Percentiles rank a stretch among this genome's conserved stretches.
phyloP scores from a whole-genome alignment of 2,329 filamentous ascomycete species.

The Trichoderma simmonsii region DNA sequence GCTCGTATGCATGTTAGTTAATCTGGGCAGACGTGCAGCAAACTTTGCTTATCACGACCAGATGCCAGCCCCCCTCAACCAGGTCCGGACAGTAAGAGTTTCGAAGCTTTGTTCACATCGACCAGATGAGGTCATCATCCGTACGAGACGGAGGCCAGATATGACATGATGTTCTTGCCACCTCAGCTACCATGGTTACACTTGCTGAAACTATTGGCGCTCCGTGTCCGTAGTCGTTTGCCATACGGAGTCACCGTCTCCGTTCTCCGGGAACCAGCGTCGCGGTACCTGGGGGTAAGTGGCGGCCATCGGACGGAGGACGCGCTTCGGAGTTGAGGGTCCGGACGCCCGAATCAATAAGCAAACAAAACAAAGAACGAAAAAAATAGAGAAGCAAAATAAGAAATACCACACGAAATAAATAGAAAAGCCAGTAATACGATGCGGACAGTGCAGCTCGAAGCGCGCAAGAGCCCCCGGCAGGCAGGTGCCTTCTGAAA shows the following conservation, averaged over 20 bases:
- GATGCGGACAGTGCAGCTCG: not conserved
- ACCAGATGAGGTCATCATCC: slow-evolving; percentile 9
- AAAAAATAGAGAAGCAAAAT: not conserved
- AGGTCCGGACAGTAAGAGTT: not conserved
- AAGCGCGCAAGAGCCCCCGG: not conserved
- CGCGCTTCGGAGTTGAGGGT: not conserved
- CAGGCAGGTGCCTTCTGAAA: slow-evolving; percentile 6
- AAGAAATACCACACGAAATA: not conserved
- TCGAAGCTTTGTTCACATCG: not conserved
- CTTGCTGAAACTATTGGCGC: slow-evolving; percentile 12
- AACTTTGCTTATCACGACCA: not conserved
- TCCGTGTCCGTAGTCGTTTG: slow-evolving; percentile 9
- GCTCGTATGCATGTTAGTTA: not conserved
- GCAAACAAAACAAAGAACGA: not conserved
- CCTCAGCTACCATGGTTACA: slow-evolving; percentile 4
- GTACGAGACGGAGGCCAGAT: not conserved
- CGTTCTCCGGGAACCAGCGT: not conserved
- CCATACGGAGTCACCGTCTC: slow-evolving; percentile 3
- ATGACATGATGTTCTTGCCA: slow-evolving; percentile 15
- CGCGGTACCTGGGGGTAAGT: not conserved
- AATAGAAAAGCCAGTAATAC: not conserved
- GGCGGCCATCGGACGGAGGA: not conserved
- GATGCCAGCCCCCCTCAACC: not conserved
- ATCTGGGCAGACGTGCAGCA: not conserved
- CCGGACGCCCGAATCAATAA: not conserved